A percentile compares a stretch with the other conserved stretches of the same genome.
Evolutionary conservation across 352 stramenopile species (phyloP).

Genomic region (Aphanomyces astaci): DNA sequence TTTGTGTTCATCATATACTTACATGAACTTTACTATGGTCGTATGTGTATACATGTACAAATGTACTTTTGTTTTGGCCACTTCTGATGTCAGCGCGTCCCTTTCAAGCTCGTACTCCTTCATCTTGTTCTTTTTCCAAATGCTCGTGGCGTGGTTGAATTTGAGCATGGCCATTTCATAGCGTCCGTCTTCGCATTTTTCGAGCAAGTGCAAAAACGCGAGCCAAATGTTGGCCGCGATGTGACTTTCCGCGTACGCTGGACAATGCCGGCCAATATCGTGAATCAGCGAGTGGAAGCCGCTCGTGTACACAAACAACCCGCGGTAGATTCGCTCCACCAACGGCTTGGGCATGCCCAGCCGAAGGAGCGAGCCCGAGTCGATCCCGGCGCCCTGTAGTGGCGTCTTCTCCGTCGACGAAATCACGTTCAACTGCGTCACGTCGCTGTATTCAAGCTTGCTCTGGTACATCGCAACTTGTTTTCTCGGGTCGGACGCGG

Average conservation of each 20-base stretch:
- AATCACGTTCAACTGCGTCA: slow-evolving; percentile 17
- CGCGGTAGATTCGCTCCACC: slow-evolving; percentile 69
- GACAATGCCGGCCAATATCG: slow-evolving; percentile 65
- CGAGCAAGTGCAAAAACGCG: slow-evolving; percentile 59
- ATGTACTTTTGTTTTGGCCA: background rate
- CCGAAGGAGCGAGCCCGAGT: slow-evolving; percentile 57
- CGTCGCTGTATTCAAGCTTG: slow-evolving; percentile 22
- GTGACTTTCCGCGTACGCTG: slow-evolving; percentile 52
- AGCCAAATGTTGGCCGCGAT: slow-evolving; percentile 77
- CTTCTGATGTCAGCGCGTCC: slow-evolving; percentile 30
- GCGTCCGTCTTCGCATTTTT: slow-evolving; percentile 70
- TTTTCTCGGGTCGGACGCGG: background rate
- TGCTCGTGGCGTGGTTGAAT: slow-evolving; percentile 61
- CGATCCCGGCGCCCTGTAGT: slow-evolving; percentile 54
- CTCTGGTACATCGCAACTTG: slow-evolving; percentile 15
- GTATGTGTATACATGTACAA: too few relatives aligned
- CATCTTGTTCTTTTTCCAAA: slow-evolving; percentile 45
- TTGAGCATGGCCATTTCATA: slow-evolving; percentile 85
- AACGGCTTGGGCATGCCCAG: slow-evolving; percentile 70
- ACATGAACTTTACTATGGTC: too few relatives aligned
- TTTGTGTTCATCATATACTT: background rate
- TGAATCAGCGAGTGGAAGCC: slow-evolving; percentile 80
- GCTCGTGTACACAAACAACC: slow-evolving; percentile 78
- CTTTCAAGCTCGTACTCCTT: slow-evolving; percentile 41
- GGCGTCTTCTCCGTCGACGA: slow-evolving; percentile 26